Evolutionary conservation across 2,329 filamentous ascomycete genomes (phyloP), one percentile per base, ranked within the genome.

Genomic region (Mariannaea sp.): DNA sequence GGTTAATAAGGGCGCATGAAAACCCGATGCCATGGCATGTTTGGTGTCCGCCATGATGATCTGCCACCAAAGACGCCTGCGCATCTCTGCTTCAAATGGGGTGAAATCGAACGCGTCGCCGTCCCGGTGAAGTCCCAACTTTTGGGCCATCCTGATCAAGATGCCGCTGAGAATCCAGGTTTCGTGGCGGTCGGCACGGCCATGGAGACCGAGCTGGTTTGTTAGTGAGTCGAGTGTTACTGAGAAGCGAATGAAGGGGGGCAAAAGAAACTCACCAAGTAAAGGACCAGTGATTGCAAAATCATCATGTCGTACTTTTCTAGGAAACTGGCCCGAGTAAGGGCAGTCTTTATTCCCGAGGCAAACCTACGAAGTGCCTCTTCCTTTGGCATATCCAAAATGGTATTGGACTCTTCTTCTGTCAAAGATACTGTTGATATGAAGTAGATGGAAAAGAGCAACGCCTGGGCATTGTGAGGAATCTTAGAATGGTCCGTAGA

Each of bases 31-130:
- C 2, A 53, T 53, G 30, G 50, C 50, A n/a, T 48, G 36, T 26
- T 53, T 48, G 1, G 50, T 53, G 38, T 53, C 50, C 26, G 44
- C 36, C 43, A 53, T 48, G 44, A 53, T 41, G 20, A 53, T 53
- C 13, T 53, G 50, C 50, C 50, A 53, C 50, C 50, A 53, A n/a
- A 53, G 30, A 1, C 50, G 43, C 17, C 50, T 16, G 7, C 50
- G 44, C 50, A 53, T 53, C 38, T 53, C 50, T 2, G 50, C 45
- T 17, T 53, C 50, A 17, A 53, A 53, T 2, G 50, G 50, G 4
- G 30, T 32, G 24, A 53, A 33, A 7, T 43, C 26, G 2, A 53
- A 30, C 7, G 32, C 7, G 9, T 53, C 50, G 16, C 50, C 50
- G 16, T 53, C 50, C 2, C 42, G 44, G n/a, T 53, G 50, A 12